A percentile compares a stretch with the other conserved stretches of the same genome.
Evolutionary conservation across 2,329 filamentous ascomycete species (phyloP).

Genomic region (Penicillium sp.): DNA sequence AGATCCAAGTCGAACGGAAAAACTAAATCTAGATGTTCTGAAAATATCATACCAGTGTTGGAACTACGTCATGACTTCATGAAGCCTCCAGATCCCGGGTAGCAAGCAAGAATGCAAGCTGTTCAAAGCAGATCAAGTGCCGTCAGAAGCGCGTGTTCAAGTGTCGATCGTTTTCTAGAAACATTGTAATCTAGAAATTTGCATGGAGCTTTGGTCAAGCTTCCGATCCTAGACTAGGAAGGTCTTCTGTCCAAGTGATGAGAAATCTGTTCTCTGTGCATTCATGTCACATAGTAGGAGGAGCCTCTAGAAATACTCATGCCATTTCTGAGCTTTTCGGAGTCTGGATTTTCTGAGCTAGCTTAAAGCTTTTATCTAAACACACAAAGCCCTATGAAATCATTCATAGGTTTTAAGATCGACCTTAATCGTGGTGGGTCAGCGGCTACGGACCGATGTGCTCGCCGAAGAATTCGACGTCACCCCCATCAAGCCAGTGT

Average conservation of each 20-base stretch:
- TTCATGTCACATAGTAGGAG: background rate
- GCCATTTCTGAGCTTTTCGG: background rate
- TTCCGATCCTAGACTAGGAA: background rate
- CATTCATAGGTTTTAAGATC: constrained; percentile 5
- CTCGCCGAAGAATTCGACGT: background rate
- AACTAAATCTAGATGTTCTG: constrained; percentile 1
- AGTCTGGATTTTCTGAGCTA: too few relatives aligned
- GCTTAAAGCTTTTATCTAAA: background rate
- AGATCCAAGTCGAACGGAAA: background rate
- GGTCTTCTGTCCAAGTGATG: background rate
- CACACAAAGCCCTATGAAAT: background rate
- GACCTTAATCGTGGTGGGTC: constrained; percentile 16
- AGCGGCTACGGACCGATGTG: constrained; percentile 9
- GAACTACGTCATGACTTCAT: constrained; percentile 22
- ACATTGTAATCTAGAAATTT: background rate
- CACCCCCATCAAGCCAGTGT: background rate
- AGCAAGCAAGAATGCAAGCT: background rate
- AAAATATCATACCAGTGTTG: constrained; percentile 4
- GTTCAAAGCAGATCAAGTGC: background rate
- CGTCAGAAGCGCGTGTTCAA: constrained; percentile 3
- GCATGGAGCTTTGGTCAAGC: too few relatives aligned
- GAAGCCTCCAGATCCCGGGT: background rate
- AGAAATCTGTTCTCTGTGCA: background rate
- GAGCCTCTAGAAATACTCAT: background rate
- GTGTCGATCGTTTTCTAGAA: constrained; percentile 9